Percentiles rank a stretch among this genome's conserved stretches.
Evolutionary conservation across 2,329 filamentous ascomycete genomes (phyloP).

Genomic region (Simplicillium aogashimaense): DNA sequence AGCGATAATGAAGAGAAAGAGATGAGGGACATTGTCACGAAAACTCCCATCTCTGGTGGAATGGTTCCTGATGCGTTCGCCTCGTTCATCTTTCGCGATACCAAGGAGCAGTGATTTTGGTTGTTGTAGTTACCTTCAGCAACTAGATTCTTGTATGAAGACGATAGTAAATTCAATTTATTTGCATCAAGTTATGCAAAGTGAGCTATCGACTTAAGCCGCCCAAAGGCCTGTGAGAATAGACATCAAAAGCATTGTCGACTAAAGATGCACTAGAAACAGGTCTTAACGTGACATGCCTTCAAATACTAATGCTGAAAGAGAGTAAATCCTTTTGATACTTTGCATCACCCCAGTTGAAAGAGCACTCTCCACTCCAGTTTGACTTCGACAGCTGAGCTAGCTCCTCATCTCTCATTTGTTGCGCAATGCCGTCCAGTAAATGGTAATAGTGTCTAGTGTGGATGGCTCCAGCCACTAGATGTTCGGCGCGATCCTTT

Average conservation of each 20-base stretch:
- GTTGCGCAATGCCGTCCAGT: not conserved
- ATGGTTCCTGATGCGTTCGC: not conserved
- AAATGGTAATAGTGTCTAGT: not conserved
- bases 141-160: too few relatives aligned
- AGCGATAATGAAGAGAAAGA: conserved; percentile 18
- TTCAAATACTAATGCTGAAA: not conserved
- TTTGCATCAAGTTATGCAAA: too few relatives aligned
- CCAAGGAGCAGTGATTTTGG: not conserved
- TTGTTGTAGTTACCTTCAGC: too few relatives aligned
- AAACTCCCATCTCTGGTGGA: conserved; percentile 1
- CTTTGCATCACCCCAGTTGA: not conserved
- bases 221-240: too few relatives aligned
- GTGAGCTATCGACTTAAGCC: too few relatives aligned
- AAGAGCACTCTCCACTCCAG: not conserved
- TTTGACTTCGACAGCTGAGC: not conserved
- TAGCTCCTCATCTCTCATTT: not conserved
- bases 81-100: not conserved
- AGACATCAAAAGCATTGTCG: too few relatives aligned
- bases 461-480: not conserved
- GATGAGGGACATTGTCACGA: conserved; percentile 11
- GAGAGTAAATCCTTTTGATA: not conserved
- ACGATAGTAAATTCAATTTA: too few relatives aligned
- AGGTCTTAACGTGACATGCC: too few relatives aligned
- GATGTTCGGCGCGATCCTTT: not conserved
- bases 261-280: too few relatives aligned